These are phyloP conservation scores for Kazachstania martiniae DNA, from an alignment of 805 yeast genomes.

Conservation along the genomic window DNA sequence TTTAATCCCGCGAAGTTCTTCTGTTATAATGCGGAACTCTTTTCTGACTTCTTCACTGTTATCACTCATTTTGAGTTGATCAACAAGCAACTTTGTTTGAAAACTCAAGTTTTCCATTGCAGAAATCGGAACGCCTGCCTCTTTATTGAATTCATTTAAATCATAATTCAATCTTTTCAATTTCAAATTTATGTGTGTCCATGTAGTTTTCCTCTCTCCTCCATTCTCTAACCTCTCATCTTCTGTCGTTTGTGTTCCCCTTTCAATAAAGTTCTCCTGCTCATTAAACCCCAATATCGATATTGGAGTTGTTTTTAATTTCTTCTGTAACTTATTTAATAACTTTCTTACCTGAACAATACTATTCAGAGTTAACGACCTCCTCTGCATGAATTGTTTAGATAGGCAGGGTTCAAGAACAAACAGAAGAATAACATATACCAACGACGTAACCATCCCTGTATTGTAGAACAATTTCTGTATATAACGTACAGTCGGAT, in stretches of 20 bases:
- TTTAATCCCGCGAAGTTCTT: slow-evolving; percentile 29
- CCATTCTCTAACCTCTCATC: slow-evolving; percentile 1
- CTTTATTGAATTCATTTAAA: slow-evolving; percentile 21
- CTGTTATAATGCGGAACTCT: slow-evolving; percentile 13
- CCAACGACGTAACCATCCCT: slow-evolving; percentile 16
- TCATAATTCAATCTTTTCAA: slow-evolving; percentile 23
- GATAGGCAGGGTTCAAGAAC: slow-evolving; percentile 34
- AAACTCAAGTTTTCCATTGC: slow-evolving; percentile 19
- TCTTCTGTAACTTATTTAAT: slow-evolving; percentile 18
- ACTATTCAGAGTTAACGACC: slow-evolving; percentile 23
- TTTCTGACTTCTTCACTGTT: slow-evolving; percentile 2
- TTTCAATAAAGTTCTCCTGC: slow-evolving; percentile 23
- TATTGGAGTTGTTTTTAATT: slow-evolving; percentile 28
- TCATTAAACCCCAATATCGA: slow-evolving; percentile 35
- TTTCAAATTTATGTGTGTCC: slow-evolving; percentile 17
- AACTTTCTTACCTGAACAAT: slow-evolving; percentile 22
- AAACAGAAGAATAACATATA: slow-evolving; percentile 11
- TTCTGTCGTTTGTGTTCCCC: slow-evolving; percentile 19
- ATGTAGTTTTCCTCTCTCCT: slow-evolving; percentile 4
- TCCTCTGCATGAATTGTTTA: slow-evolving; percentile 31
- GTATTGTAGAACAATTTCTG: slow-evolving; percentile 23
- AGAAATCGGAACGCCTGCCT: slow-evolving; percentile 8
- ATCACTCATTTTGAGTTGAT: slow-evolving; percentile 11
- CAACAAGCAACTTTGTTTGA: slow-evolving; percentile 21
- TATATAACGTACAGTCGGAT: slow-evolving; percentile 13